A percentile compares a stretch with the other conserved stretches of the same genome.
phyloP scores from a whole-genome alignment of 2,329 filamentous ascomycete genomes.

The Alternaria alternata region DNA sequence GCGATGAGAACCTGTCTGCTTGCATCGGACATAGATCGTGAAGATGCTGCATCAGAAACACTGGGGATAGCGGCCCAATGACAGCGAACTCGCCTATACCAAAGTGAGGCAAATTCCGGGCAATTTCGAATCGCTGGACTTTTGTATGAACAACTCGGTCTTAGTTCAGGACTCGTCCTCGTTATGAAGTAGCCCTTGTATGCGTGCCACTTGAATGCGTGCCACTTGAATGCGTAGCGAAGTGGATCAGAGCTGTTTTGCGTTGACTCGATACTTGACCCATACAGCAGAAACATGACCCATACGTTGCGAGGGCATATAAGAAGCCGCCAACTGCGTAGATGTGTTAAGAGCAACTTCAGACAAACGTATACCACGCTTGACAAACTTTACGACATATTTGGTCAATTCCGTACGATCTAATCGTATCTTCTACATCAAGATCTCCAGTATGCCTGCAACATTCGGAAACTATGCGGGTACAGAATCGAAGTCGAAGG shows the following conservation, averaged over 20 bases:
- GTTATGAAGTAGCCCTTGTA: not conserved
- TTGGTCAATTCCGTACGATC: not conserved
- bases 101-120: not conserved
- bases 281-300: not conserved
- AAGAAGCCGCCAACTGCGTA: not conserved
- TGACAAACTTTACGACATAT: not conserved
- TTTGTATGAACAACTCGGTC: not conserved
- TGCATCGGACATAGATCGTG: not conserved
- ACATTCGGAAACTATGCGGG: conserved; percentile 14
- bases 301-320: not conserved
- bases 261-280: not conserved
- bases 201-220: not conserved
- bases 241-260: not conserved
- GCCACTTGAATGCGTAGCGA: not conserved
- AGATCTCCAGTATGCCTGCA: not conserved
- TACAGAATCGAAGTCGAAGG: conserved; percentile 15
- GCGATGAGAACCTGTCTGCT: not conserved
- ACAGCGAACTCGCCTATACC: not conserved
- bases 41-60: not conserved
- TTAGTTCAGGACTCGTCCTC: not conserved
- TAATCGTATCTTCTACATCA: not conserved
- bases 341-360: not conserved
- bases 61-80: not conserved
- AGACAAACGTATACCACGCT: not conserved
- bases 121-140: not conserved